phyloP scores from a whole-genome alignment of 345 rosid species.

The Brassica cretica region DNA sequence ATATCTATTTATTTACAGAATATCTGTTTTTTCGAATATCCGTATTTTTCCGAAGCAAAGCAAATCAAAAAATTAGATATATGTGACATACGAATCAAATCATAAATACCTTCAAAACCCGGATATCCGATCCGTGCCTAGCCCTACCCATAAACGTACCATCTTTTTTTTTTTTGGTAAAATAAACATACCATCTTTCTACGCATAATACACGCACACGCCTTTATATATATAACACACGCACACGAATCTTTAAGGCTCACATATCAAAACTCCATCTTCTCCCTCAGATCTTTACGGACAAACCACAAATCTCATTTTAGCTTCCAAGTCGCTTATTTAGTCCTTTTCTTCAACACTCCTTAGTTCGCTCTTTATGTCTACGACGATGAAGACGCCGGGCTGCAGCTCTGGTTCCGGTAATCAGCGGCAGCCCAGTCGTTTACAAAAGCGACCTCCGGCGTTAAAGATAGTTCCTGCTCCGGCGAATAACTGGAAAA shows the following conservation, averaged over 20 bases:
- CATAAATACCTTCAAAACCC: no score
- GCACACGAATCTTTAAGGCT: slow-evolving; percentile 12
- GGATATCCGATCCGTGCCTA: no score
- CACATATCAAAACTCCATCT: neutral
- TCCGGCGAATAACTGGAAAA: slow-evolving; percentile 65
- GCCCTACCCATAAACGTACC: neutral
- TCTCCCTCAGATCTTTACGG: slow-evolving; percentile 8
- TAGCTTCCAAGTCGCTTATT: slow-evolving; percentile 10
- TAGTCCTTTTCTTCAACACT: neutral
- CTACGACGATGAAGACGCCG: slow-evolving; percentile 29
- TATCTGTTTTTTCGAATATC: no score
- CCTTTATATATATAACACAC: slow-evolving; percentile 1
- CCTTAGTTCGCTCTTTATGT: slow-evolving; percentile 16
- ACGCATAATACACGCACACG: slow-evolving; percentile 16
- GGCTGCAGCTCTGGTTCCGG: slow-evolving; percentile 33
- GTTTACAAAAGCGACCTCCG: slow-evolving; percentile 75
- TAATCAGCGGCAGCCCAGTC: slow-evolving; percentile 52
- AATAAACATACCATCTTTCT: neutral
- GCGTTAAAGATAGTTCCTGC: slow-evolving; percentile 53
- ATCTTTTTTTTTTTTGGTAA: no score
- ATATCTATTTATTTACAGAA: no score
- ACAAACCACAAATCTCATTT: slow-evolving; percentile 11
- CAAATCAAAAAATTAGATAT: no score
- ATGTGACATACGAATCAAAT: no score
- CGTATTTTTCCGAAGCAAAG: no score